These are phyloP conservation scores for Solanum verrucosum DNA, from an alignment of 257 asterid genomes.

Conservation along the genomic window DNA sequence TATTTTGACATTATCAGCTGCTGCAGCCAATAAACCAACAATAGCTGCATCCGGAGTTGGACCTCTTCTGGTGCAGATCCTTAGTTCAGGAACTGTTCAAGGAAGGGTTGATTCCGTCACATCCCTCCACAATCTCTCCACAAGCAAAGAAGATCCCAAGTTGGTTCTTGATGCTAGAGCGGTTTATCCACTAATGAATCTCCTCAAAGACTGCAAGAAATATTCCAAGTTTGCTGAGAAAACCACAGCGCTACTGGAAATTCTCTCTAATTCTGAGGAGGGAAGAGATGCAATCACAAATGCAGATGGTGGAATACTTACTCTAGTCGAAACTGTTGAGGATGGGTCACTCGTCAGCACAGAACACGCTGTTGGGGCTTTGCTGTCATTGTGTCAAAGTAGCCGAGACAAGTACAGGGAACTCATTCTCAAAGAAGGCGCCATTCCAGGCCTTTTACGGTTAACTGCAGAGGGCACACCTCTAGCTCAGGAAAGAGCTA, in stretches of 20 bases:
- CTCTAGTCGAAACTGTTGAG: constrained; percentile 73
- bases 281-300: constrained; percentile 58
- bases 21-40: constrained; percentile 53
- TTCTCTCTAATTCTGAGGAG: constrained; percentile 54
- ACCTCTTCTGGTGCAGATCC: constrained; percentile 52
- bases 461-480: constrained; percentile 82
- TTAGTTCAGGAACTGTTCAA: constrained; percentile 73
- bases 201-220: constrained; percentile 80
- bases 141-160: constrained; percentile 46
- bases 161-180: constrained; percentile 51
- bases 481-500: constrained; percentile 62
- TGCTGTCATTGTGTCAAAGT: constrained; percentile 59
- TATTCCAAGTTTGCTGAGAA: constrained; percentile 82
- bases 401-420: constrained; percentile 59
- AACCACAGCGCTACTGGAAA: constrained; percentile 63
- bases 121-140: constrained; percentile 67
- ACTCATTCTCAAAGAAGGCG: constrained; percentile 82
- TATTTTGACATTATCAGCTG: constrained; percentile 62
- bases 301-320: constrained; percentile 54
- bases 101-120: constrained; percentile 86
- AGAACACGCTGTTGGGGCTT: constrained; percentile 64
- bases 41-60: constrained; percentile 69
- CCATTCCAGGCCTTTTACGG: constrained; percentile 80
- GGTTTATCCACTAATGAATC: constrained; percentile 50
- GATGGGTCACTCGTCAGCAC: constrained; percentile 80